A percentile compares a stretch with the other conserved stretches of the same genome.
Evolutionary conservation across 2,329 filamentous ascomycete genomes (phyloP).

Genomic region (Fusarium odoratissimum): DNA sequence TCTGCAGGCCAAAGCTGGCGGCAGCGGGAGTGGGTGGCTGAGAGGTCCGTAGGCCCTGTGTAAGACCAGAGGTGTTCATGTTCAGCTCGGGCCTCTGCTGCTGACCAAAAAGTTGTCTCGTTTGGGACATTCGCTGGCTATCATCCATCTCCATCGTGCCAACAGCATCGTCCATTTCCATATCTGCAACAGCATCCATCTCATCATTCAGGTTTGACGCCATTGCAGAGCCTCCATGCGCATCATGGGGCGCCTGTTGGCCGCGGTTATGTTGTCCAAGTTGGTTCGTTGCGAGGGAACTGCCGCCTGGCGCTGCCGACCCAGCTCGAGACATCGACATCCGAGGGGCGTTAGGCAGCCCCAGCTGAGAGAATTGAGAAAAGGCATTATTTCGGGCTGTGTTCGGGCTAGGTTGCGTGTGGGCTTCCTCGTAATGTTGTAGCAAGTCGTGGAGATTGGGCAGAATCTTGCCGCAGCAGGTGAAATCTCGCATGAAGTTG

Average conservation of each 20-base stretch:
- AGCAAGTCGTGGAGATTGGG: conserved; percentile 94
- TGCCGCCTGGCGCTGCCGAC: conserved; percentile 46
- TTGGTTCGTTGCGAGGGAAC: conserved; percentile 46
- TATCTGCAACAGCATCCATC: conserved; percentile 88
- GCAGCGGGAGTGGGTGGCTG: conserved; percentile 87
- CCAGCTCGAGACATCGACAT: conserved; percentile 50
- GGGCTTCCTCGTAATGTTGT: conserved; percentile 95
- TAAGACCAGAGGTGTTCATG: conserved; percentile 79
- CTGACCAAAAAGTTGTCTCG: conserved; percentile 75
- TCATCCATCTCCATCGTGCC: conserved; percentile 73
- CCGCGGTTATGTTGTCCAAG: conserved; percentile 52
- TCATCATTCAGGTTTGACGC: conserved; percentile 63
- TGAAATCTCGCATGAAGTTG: conserved; percentile 97
- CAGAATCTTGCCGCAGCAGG: conserved; percentile 90
- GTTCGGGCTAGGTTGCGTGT: conserved; percentile 75
- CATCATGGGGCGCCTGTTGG: conserved; percentile 45
- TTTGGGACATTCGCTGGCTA: conserved; percentile 74
- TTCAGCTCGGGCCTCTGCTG: conserved; percentile 78
- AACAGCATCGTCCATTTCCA: conserved; percentile 94
- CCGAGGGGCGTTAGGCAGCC: conserved; percentile 48
- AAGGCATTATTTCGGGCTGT: conserved; percentile 55
- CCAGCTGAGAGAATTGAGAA: conserved; percentile 54
- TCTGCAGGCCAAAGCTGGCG: conserved; percentile 81
- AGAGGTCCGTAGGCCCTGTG: conserved; percentile 84
- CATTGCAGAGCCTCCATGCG: conserved; percentile 58